phyloP scores from a whole-genome alignment of 1,284 basidiomycete genomes.

The Athelia sp. region DNA sequence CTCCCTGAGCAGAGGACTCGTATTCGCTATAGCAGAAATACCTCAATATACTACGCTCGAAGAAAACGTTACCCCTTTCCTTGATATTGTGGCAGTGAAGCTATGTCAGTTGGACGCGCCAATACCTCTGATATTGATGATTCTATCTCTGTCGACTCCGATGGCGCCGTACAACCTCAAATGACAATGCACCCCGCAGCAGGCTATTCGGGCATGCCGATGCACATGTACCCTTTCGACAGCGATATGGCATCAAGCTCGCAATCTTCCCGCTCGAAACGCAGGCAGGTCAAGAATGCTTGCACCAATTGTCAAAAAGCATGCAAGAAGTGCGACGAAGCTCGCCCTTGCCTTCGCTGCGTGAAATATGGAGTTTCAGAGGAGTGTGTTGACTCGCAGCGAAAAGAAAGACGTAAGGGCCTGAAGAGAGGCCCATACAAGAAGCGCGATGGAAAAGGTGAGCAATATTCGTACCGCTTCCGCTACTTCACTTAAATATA shows the following conservation, averaged over 20 bases:
- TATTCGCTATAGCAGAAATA: too few species aligned
- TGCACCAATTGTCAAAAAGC: constrained; percentile 87
- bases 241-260: constrained; percentile 39
- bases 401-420: constrained; percentile 83
- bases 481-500: constrained; percentile 16
- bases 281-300: constrained; percentile 86
- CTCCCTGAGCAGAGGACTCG: too few species aligned
- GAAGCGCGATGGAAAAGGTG: constrained; percentile 85
- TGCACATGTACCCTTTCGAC: constrained; percentile 66
- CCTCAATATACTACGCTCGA: too few species aligned
- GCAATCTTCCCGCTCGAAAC: constrained; percentile 59
- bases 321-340: constrained; percentile 89
- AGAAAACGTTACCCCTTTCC: too few species aligned
- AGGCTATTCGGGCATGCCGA: constrained; percentile 44
- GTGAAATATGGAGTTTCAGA: constrained; percentile 81
- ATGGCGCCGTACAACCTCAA: constrained; percentile 33
- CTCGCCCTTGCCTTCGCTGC: constrained; percentile 80
- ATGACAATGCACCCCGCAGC: constrained; percentile 48
- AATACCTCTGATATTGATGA: constrained; percentile 14
- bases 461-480: constrained; percentile 21
- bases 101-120: constrained; percentile 3
- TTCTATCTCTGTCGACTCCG: constrained; percentile 28
- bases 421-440: constrained; percentile 89
- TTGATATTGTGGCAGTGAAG: too few species aligned
- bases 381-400: constrained; percentile 75